A percentile compares a stretch with the other conserved stretches of the same genome.
These are phyloP conservation scores for Paracoccidioides brasiliensis DNA, from an alignment of 2,329 filamentous ascomycete species.

Conservation along the genomic window DNA sequence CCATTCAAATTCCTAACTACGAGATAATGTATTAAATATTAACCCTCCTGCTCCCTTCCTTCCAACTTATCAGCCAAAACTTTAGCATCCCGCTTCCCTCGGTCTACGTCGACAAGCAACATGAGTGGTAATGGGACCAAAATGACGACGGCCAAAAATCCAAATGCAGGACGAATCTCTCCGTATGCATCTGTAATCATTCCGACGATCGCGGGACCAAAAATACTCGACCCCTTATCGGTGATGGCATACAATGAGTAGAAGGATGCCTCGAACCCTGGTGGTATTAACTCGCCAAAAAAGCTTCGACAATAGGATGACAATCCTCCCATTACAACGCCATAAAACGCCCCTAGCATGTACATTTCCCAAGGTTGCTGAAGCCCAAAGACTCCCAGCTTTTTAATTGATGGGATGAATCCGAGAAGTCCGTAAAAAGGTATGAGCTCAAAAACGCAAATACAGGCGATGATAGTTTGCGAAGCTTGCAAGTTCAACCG, in stretches of 20 bases:
- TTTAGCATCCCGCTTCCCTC: slow-evolving; percentile 56
- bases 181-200: slow-evolving; percentile 76
- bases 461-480: slow-evolving; percentile 86
- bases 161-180: slow-evolving; percentile 76
- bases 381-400: slow-evolving; percentile 67
- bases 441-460: slow-evolving; percentile 80
- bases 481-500: slow-evolving; percentile 58
- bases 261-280: slow-evolving; percentile 88
- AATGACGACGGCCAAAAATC: slow-evolving; percentile 78
- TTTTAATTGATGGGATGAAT: slow-evolving; percentile 66
- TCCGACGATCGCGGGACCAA: slow-evolving; percentile 87
- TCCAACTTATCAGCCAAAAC: slow-evolving; percentile 45
- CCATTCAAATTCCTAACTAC: neutral
- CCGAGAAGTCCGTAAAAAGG: slow-evolving; percentile 82
- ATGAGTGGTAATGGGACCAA: slow-evolving; percentile 74
- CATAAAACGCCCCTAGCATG: slow-evolving; percentile 77
- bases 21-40: neutral
- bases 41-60: slow-evolving; percentile 7
- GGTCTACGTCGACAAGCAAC: slow-evolving; percentile 70
- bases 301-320: slow-evolving; percentile 84
- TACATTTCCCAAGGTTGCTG: slow-evolving; percentile 97
- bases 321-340: slow-evolving; percentile 84
- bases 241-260: slow-evolving; percentile 96
- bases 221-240: slow-evolving; percentile 88
- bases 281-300: slow-evolving; percentile 86